Evolutionary conservation across 306 rosid species (phyloP), one percentile per base, ranked within the genome.

Genomic region (Inga oerstediana): DNA sequence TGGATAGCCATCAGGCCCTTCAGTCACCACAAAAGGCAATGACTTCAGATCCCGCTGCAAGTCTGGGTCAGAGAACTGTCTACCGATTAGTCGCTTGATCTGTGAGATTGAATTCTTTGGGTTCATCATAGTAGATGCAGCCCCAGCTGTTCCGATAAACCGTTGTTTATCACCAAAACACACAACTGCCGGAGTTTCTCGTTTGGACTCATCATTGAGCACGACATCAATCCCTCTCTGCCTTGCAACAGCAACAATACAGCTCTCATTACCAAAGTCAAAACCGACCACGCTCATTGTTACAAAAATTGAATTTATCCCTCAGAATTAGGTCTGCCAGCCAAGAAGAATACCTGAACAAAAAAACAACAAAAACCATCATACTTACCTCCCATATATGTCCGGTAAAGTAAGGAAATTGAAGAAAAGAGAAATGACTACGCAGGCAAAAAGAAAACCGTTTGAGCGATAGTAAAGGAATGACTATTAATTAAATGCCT

Each of bases 271-370:
- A 61, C 99, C 99, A 11, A 97, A 86, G 88, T 97, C 99, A 88
- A 97, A 97, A 51, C 99, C 99, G 3, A 97, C 99, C 74, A 97
- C 97, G 34, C 99, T 97, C 99, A 97, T 97, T 74, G 88, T 91
- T 49, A 82, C 78, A 34, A 32, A 61, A 62, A 61, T 41, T 56
- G 73, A 77, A 41, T 74, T 45, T 32, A 59, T 24, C 46, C n/a
- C 19, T 56, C n/a, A 10, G 35, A 35, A 11, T 52, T 37, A 16
- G 70, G 74, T 86, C 84, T 59, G 39, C 66, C 65, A 48, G 46
- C 37, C 58, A 49, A 75, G 61, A 44, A 4, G 7, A 59, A 69
- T 27, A 86, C 34, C 84, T 59, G 58, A 0, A 59, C 19, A 11
- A 17, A n/a, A 32, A 68, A 45, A 30, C 27, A 27, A 27, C 27